A percentile compares a stretch with the other conserved stretches of the same genome.
Conservation (phyloP, 306 rosid genomes). For the Arachis hypogaea region DNA sequence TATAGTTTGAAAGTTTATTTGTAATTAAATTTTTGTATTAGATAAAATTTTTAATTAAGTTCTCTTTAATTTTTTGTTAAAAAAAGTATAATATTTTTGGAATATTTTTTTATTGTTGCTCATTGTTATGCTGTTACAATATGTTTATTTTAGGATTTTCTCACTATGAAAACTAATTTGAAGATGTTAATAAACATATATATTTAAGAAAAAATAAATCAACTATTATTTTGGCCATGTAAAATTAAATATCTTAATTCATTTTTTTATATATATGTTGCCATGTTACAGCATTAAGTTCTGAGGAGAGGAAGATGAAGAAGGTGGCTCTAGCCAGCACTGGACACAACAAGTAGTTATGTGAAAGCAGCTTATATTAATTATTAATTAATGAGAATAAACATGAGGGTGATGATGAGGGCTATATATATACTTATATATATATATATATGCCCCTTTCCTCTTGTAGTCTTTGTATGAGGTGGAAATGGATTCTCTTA, state of each 20-base stretch:
- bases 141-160: too few species aligned
- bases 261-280: background rate
- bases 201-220: too few species aligned
- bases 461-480: background rate
- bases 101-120: too few species aligned
- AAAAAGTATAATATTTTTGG: too few species aligned
- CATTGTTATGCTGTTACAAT: too few species aligned
- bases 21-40: too few species aligned
- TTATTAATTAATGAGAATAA: conserved; percentile 8
- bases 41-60: too few species aligned
- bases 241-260: background rate
- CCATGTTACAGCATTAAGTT: conserved; percentile 6
- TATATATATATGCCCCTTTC: background rate
- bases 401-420: background rate
- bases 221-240: too few species aligned
- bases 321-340: background rate
- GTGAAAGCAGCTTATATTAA: background rate
- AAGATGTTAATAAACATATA: background rate
- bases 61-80: too few species aligned
- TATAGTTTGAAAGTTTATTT: too few species aligned
- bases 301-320: background rate
- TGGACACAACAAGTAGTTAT: background rate
- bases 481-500: background rate
- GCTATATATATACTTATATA: background rate
- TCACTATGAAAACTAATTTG: background rate